phyloP scores from a whole-genome alignment of 73 alveolate genomes.

The Paramecium primaurelia region DNA sequence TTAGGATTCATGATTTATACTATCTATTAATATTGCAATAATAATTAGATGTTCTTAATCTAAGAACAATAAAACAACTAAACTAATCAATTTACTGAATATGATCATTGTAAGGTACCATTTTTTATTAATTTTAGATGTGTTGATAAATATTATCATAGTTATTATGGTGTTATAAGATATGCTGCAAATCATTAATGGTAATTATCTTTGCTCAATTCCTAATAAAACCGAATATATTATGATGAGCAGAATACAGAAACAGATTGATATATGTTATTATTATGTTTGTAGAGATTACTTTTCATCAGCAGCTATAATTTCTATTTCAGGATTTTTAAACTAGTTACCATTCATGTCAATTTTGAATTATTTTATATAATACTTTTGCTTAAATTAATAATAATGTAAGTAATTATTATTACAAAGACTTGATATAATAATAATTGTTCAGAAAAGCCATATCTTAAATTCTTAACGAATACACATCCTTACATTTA shows the following conservation, averaged over 20 bases:
- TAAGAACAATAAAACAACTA: neutral
- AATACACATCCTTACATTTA: neutral
- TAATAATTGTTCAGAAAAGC: neutral
- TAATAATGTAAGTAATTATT: neutral
- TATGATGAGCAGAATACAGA: neutral
- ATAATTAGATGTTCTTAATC: neutral
- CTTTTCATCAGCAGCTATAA: neutral
- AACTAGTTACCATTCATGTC: neutral
- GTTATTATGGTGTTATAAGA: neutral
- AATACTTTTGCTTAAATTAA: neutral
- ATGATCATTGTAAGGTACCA: neutral
- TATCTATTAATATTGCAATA: neutral
- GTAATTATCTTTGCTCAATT: neutral
- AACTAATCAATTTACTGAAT: neutral
- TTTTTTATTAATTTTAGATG: neutral
- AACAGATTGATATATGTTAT: neutral
- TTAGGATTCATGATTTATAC: neutral
- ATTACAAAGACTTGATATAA: neutral
- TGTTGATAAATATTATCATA: neutral
- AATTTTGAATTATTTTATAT: neutral
- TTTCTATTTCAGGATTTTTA: neutral
- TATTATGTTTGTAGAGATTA: neutral
- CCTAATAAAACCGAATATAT: neutral
- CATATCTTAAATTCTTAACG: neutral
- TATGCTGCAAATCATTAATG: neutral